Percentiles rank a stretch among this genome's conserved stretches.
Evolutionary conservation across 2,329 filamentous ascomycete genomes (phyloP).

Genomic region (Pleoardoris graminearum): DNA sequence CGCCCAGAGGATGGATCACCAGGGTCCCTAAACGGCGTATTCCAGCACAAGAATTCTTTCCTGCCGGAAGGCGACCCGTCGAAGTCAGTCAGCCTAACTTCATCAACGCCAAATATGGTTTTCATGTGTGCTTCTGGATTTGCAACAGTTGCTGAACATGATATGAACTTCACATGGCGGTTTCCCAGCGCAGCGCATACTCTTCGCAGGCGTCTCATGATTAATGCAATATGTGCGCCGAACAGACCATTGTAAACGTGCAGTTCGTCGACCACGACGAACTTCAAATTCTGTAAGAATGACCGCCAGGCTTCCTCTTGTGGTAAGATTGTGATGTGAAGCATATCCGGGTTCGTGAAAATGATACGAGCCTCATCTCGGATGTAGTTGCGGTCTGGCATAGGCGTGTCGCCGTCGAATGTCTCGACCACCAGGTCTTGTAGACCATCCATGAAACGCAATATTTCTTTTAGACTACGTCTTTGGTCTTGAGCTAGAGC

Average conservation of each 20-base stretch:
- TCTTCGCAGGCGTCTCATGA: conserved; percentile 86
- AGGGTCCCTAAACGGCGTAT: conserved; percentile 91
- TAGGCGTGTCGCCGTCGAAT: conserved; percentile 92
- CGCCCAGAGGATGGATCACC: conserved; percentile 83
- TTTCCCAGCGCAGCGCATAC: conserved; percentile 93
- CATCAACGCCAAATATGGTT: conserved; percentile 85
- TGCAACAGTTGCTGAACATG: conserved; percentile 93
- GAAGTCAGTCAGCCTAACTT: conserved; percentile 81
- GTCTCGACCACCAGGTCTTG: conserved; percentile 82
- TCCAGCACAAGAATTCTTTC: conserved; percentile 98
- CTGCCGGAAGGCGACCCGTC: conserved; percentile 90
- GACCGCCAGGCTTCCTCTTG: conserved; percentile 88
- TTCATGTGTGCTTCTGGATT: conserved; percentile 92
- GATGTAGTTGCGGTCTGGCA: conserved; percentile 75
- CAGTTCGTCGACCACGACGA: conserved; percentile 81
- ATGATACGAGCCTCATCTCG: conserved; percentile 89
- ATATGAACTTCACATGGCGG: conserved; percentile 81
- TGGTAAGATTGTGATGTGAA: conserved; percentile 90
- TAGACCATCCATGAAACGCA: conserved; percentile 77
- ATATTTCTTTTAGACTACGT: conserved; percentile 81
- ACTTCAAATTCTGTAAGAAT: conserved; percentile 86
- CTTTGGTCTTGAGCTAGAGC: conserved; percentile 93
- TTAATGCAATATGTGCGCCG: conserved; percentile 89
- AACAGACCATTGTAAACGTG: conserved; percentile 97
- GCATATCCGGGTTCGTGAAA: conserved; percentile 98